Conservation (phyloP, 495 filamentous ascomycete species). For the Cladorrhinum samala region DNA sequence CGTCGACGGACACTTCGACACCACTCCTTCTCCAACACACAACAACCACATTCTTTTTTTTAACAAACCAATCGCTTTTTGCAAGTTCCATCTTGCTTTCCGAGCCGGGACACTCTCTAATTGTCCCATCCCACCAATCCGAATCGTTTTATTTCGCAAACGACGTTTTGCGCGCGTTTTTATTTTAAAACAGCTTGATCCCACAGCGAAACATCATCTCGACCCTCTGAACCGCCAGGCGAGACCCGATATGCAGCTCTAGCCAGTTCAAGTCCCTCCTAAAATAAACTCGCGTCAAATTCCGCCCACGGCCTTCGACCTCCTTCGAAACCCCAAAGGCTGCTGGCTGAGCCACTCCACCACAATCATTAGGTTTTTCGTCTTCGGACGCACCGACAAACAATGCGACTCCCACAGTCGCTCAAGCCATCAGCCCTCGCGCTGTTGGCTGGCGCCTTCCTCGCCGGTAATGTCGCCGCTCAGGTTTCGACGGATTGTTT, state of each 20-base stretch:
- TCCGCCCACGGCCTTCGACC: background rate
- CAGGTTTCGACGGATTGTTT: constrained; percentile 66
- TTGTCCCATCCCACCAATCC: background rate
- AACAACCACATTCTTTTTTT: background rate
- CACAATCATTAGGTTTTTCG: background rate
- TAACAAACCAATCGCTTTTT: background rate
- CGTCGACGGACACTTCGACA: constrained; percentile 5
- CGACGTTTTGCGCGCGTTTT: background rate
- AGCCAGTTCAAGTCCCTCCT: no score
- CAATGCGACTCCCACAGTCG: constrained; percentile 29
- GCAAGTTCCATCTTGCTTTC: background rate
- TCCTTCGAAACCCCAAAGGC: background rate
- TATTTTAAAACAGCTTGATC: no score
- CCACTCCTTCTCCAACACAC: background rate
- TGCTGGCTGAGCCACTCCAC: background rate
- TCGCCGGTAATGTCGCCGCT: constrained; percentile 39
- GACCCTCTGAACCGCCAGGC: no score
- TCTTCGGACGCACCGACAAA: background rate
- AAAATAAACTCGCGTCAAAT: no score
- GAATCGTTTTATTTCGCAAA: background rate
- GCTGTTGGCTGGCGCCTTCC: constrained; percentile 36
- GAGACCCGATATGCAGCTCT: no score
- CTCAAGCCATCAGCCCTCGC: constrained; percentile 30
- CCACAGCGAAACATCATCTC: no score
- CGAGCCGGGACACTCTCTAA: constrained; percentile 3